phyloP scores from a whole-genome alignment of 805 yeast species.

The Lipomyces orientalis region DNA sequence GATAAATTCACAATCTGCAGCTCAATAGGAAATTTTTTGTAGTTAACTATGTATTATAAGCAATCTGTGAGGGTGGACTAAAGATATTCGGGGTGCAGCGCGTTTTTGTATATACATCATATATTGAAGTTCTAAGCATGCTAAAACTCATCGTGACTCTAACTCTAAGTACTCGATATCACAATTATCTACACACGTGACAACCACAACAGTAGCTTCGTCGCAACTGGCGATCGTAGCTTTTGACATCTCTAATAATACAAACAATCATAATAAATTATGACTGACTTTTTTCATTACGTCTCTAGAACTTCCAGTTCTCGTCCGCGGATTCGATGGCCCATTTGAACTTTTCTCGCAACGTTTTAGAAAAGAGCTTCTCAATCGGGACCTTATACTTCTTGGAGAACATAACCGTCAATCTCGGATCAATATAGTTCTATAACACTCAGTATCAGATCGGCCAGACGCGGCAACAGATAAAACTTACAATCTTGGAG shows the following conservation, averaged over 20 bases:
- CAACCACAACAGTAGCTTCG: background rate
- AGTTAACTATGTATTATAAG: background rate
- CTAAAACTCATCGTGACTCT: background rate
- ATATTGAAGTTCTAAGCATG: background rate
- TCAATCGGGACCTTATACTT: slow-evolving; percentile 88
- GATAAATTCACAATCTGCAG: background rate
- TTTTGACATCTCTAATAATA: background rate
- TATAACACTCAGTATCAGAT: background rate
- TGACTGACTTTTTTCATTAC: background rate
- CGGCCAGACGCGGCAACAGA: background rate
- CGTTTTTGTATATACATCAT: background rate
- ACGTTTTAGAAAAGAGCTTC: slow-evolving; percentile 85
- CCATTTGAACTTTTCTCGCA: slow-evolving; percentile 93
- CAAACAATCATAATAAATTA: background rate
- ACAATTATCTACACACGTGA: no score
- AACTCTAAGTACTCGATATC: background rate
- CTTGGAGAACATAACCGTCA: slow-evolving; percentile 87
- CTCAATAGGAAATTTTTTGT: background rate
- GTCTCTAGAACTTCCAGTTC: slow-evolving; percentile 74
- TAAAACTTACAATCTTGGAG: slow-evolving; percentile 64
- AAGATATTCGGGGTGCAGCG: background rate
- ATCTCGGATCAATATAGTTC: slow-evolving; percentile 92
- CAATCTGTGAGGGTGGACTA: background rate
- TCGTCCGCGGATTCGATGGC: slow-evolving; percentile 91
- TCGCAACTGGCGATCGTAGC: background rate